A percentile compares a stretch with the other conserved stretches of the same genome.
These are phyloP conservation scores for Candida argentea DNA, from an alignment of 805 yeast species.

Conservation along the genomic window DNA sequence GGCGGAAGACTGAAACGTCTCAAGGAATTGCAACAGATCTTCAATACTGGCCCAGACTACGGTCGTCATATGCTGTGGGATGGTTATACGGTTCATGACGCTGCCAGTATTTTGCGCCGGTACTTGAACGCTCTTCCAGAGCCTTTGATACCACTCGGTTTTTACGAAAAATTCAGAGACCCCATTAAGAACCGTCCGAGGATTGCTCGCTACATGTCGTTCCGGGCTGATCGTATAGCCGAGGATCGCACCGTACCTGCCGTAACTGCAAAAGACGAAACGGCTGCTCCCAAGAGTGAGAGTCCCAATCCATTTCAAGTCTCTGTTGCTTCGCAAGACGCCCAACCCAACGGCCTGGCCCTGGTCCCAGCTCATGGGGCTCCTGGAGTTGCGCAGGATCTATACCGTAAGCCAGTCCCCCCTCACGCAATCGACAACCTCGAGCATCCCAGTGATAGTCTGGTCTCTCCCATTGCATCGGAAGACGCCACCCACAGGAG, in stretches of 20 bases:
- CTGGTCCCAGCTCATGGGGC: too few species aligned
- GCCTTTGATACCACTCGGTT: slow-evolving; percentile 73
- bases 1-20: slow-evolving; percentile 88
- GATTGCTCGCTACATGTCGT: slow-evolving; percentile 55
- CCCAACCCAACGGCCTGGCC: too few species aligned
- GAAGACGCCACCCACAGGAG: too few species aligned
- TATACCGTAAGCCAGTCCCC: background rate
- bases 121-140: slow-evolving; percentile 84
- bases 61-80: slow-evolving; percentile 89
- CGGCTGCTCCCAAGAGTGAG: slow-evolving; percentile 1
- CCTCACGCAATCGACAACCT: slow-evolving; percentile 1
- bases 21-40: slow-evolving; percentile 72
- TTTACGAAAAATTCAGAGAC: slow-evolving; percentile 69
- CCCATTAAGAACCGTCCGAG: slow-evolving; percentile 60
- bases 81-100: slow-evolving; percentile 92
- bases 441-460: slow-evolving; percentile 3
- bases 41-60: slow-evolving; percentile 81
- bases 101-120: slow-evolving; percentile 81
- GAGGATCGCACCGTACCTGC: slow-evolving; percentile 22
- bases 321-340: too few species aligned
- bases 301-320: too few species aligned
- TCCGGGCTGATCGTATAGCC: too few species aligned
- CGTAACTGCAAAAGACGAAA: background rate
- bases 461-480: too few species aligned
- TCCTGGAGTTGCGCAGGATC: too few species aligned